Percentiles rank a stretch among this genome's conserved stretches.
phyloP scores from a whole-genome alignment of 2,329 filamentous ascomycete species.

The Fusarium metavorans region DNA sequence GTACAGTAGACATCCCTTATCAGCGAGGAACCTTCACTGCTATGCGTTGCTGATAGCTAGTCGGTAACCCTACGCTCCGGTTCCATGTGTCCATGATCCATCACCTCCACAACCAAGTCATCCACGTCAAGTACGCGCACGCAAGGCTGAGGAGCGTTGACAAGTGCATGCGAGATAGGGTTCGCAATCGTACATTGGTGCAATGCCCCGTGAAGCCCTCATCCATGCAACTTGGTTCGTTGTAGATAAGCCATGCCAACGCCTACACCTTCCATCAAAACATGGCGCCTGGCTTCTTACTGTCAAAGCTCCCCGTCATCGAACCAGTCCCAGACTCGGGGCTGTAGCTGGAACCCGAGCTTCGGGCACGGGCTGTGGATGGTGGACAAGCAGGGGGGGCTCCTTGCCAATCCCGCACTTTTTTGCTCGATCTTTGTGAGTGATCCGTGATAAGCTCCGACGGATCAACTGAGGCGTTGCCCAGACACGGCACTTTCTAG shows the following conservation, averaged over 20 bases:
- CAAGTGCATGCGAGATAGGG: background rate
- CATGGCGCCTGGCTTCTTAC: background rate
- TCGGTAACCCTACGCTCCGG: background rate
- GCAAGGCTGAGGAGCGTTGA: background rate
- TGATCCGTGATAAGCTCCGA: slow-evolving; percentile 17
- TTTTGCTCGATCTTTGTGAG: slow-evolving; percentile 6
- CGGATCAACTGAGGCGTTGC: slow-evolving; percentile 9
- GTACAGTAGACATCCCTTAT: background rate
- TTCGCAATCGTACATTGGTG: background rate
- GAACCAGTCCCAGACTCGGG: background rate
- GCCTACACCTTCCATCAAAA: background rate
- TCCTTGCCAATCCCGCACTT: slow-evolving; percentile 17
- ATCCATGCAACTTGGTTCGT: background rate
- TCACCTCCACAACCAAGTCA: background rate
- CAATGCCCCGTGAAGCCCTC: background rate
- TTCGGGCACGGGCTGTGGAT: background rate
- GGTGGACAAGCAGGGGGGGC: slow-evolving; percentile 3
- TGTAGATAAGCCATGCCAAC: background rate
- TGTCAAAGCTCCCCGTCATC: background rate
- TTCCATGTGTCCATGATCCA: background rate
- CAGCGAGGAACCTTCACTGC: background rate
- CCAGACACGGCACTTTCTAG: background rate
- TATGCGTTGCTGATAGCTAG: background rate
- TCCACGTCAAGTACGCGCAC: background rate
- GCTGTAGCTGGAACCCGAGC: background rate